Evolutionary conservation across 352 stramenopile species (phyloP), one percentile per base, ranked within the genome.

Genomic region (Phytopythium boreale): DNA sequence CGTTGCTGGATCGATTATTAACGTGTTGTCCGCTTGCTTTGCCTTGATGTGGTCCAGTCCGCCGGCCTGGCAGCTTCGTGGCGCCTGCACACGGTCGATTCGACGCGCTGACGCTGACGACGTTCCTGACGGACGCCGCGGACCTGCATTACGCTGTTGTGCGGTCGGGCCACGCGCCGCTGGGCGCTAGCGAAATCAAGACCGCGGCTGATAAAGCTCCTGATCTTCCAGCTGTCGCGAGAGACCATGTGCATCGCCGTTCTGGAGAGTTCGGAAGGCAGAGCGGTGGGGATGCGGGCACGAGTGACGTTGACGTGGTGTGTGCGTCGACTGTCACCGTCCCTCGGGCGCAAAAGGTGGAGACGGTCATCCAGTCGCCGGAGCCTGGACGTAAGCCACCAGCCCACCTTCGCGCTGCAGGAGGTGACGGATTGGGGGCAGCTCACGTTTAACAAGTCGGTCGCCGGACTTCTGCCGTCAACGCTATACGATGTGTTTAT

Each of bases 101-200:
- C 8, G 59, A 77, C 27, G 63, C 82, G 27, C 70, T 95, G 41
- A 87, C 80, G 59, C 68, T 95, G 24, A 88, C 84, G 49, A 92
- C 82, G 19, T 89, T 79, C 63, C 46, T 95, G 59, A 95, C 84
- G 5, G 78, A 89, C 47, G 77, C 84, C 1, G 80, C 84, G 0
- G 72, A 92, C 64, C 59, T 95, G 37, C 84, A 95, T 63, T 93
- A 89, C n/a, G 77, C 69, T 0, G 75, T 90, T 22, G 64, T 94
- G 12, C 60, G 56, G 6, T 56, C 79, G 7, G 80, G 83, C 0
- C 68, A 78, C 41, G 26, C 59, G 22, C 53, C 75, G 14, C 46
- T 92, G 37, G 67, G 75, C n/a, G 82, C 85, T 1, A 52, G 26
- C 1, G 73, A 63, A 15, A 83, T 92, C 57, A 91, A 89, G 61